Percentiles rank a stretch among this genome's conserved stretches.
Conservation (phyloP, 106 monocot species). For the Ottelia alismoides region DNA sequence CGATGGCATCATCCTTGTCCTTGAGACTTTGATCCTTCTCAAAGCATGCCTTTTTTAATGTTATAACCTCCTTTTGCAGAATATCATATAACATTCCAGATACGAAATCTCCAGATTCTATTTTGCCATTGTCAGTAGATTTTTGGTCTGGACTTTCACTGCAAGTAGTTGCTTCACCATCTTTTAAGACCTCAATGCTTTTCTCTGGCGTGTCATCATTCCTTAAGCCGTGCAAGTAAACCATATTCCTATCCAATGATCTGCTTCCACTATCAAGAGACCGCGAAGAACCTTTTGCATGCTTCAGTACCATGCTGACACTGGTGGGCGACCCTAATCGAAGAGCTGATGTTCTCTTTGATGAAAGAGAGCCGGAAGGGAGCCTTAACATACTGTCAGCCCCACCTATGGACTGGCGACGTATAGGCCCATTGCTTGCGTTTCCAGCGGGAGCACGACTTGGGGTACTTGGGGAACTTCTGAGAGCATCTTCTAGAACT, state of each 20-base stretch:
- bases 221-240: slow-evolving; percentile 22
- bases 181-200: slow-evolving; percentile 22
- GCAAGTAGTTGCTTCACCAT: slow-evolving; percentile 18
- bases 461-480: slow-evolving; percentile 29
- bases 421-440: slow-evolving; percentile 46
- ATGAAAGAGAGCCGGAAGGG: slow-evolving; percentile 16
- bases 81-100: slow-evolving; percentile 64
- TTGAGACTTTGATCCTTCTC: slow-evolving; percentile 62
- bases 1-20: slow-evolving; percentile 73
- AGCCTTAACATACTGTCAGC: slow-evolving; percentile 29
- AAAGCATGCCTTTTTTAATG: slow-evolving; percentile 55
- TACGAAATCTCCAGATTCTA: slow-evolving; percentile 9
- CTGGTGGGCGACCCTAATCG: slow-evolving; percentile 41
- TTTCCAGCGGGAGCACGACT: too few species aligned
- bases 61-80: slow-evolving; percentile 69
- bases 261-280: slow-evolving; percentile 59
- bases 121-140: slow-evolving; percentile 7
- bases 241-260: slow-evolving; percentile 28
- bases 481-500: slow-evolving; percentile 60
- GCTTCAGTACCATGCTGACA: slow-evolving; percentile 48
- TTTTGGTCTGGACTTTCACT: slow-evolving; percentile 34
- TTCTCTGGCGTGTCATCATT: slow-evolving; percentile 19
- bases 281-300: slow-evolving; percentile 47
- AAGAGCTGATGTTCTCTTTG: slow-evolving; percentile 43
- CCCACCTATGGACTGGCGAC: slow-evolving; percentile 63